Percentiles rank a stretch among this genome's conserved stretches.
Conservation (phyloP, 208 protist genomes). For the Leptomonas pyrrhocoris region DNA sequence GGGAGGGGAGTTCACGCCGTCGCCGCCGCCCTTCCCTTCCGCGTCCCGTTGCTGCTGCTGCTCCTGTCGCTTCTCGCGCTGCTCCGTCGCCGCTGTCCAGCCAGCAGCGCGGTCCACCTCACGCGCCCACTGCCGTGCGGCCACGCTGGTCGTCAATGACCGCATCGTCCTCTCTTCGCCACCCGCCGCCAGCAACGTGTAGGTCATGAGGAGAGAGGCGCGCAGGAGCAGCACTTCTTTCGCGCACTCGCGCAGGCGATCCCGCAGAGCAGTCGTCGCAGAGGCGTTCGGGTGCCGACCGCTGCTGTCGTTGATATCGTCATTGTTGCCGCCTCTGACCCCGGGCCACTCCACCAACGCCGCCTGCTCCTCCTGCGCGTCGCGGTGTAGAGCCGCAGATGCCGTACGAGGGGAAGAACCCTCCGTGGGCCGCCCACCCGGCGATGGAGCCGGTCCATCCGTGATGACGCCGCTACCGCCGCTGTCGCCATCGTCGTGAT, state of each 20-base stretch:
- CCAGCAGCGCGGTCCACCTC: slow-evolving; percentile 1
- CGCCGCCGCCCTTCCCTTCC: not conserved
- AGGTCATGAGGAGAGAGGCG: slow-evolving; percentile 17
- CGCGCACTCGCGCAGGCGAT: not conserved
- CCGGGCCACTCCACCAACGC: not conserved
- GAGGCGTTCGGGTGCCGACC: not conserved
- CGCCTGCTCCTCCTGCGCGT: not conserved
- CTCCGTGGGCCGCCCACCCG: too few species aligned
- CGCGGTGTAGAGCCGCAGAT: too few species aligned
- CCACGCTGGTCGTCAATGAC: not conserved
- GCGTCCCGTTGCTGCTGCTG: not conserved
- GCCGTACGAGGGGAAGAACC: too few species aligned
- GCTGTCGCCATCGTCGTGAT: not conserved
- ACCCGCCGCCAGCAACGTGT: slow-evolving; percentile 14
- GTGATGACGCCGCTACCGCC: not conserved
- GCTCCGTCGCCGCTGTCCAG: slow-evolving; percentile 6
- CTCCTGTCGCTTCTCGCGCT: not conserved
- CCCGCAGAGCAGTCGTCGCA: not conserved
- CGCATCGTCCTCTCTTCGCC: not conserved
- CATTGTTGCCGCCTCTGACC: not conserved
- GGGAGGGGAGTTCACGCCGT: not conserved
- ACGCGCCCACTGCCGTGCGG: not conserved
- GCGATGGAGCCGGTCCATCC: not conserved
- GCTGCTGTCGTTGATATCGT: not conserved
- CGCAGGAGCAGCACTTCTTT: slow-evolving; percentile 22